These are phyloP conservation scores for Aechmea fasciata DNA, from an alignment of 176 grass and related monocot species.

Conservation along the genomic window DNA sequence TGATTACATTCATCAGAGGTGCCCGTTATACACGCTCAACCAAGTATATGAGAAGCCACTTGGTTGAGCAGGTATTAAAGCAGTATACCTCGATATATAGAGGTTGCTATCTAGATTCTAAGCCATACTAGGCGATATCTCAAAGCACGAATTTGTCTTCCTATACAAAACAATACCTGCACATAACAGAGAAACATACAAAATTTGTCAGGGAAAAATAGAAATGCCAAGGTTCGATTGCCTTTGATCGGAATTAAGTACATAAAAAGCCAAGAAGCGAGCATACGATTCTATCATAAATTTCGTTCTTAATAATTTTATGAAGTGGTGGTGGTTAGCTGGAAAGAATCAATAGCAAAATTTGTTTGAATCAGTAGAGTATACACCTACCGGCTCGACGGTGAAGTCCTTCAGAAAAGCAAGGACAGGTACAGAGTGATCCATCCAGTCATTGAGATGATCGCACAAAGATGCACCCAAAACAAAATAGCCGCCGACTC, in stretches of 20 bases:
- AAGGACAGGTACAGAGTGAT: slow-evolving; percentile 65
- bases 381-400: neutral
- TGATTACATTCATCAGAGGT: no score
- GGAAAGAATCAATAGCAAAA: neutral
- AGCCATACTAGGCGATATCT: neutral
- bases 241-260: neutral
- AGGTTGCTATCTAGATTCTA: neutral
- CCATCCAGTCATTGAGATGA: slow-evolving; percentile 96
- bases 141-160: neutral
- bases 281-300: no score
- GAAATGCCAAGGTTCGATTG: neutral
- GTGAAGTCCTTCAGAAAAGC: slow-evolving; percentile 50
- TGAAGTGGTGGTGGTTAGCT: no score
- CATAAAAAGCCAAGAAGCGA: no score
- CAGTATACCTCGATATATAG: neutral
- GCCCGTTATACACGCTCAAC: neutral
- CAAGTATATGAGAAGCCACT: neutral
- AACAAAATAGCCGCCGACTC: slow-evolving; percentile 92
- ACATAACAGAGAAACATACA: neutral
- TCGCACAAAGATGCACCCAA: slow-evolving; percentile 99
- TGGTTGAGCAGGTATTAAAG: neutral
- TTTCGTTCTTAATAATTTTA: no score
- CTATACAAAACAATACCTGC: slow-evolving; percentile 17
- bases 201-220: neutral
- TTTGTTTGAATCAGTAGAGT: neutral